Base-by-base conservation (phyloP, 164 flowering plant genomes). In the Buxus sempervirens region DNA sequence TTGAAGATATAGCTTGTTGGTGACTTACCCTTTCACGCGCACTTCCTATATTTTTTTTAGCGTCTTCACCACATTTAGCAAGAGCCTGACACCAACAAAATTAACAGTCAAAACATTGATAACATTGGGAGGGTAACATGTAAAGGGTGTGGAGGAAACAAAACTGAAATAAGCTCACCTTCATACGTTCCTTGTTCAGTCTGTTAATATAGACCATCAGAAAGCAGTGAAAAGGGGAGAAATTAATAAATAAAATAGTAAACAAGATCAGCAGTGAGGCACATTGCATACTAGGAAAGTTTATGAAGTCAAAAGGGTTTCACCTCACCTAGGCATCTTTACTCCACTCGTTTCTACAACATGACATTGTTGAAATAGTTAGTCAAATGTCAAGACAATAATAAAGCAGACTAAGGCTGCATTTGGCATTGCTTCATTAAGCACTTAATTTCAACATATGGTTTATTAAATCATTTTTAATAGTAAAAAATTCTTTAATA, bases 21-120 rank as follows among this genome's bases (percentile, higher is more conserved):
- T 20, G 8, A 13, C 53, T 1, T 60, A 92, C 98, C 96, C 88
- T 95, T 70, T 90, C 97, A 18, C 98, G 86, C 60, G 96, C 89
- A 73, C 98, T 88, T 86, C 97, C 78, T 70, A 95, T 85, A 72
- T 96, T 95, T 76, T 83, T 93, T 69, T 87, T 90, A 54, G 82
- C 90, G 74, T 90, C 98, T 82, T 95, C 97, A 65, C 86, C 64
- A 60, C 91, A 85, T 83, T 89, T 95, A 32, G 96, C 60, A 62
- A 95, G 90, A 66, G 97, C 97, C 98, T 95, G 80, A 27, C 57
- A n/a, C n/a, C 28, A 27, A 65, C 54, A 48, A 18, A 19, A 58
- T 32, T 18, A 66, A 49, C 32, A 1, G 38, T 65, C 2, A 24
- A 23, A 22, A 57, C 36, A 51, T 18, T 28, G 14, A 3, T 32